Base-by-base conservation (phyloP, 2,329 filamentous ascomycete species). In the Aureobasidium sp. region DNA sequence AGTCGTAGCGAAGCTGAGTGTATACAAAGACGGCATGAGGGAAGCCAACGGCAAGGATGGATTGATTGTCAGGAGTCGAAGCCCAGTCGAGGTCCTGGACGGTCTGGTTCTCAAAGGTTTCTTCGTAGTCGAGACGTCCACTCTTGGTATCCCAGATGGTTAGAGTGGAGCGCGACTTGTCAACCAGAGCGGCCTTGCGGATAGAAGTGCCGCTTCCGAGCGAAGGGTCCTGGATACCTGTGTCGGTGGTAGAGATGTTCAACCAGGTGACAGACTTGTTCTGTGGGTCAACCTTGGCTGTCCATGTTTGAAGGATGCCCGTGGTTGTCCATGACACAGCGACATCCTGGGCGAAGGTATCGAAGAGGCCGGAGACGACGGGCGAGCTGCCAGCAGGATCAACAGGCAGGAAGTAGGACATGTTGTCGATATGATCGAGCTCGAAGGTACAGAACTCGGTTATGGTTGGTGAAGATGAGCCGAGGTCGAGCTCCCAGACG, bases 81-180 rank as follows among this genome's bases (percentile, higher is more conserved):
- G 91, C 93, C 93, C 93, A 96, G 71, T 96, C 91, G 13, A 96
- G 81, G 71, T 96, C 92, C 64, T 87, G 85, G 42, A 96, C 90
- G 6, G 81, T 82, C 15, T 60, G 53, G 29, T 51, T 60, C 8
- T 54, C 19, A 64, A 91, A 94, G 31, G 84, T 81, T 67, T 93
- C 84, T 63, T 89, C 82, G 68, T 89, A 91, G 71, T 96, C 92
- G 6, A 96, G 79, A 64, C 90, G 86, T 1, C 86, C 86, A 60
- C 87, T 89, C 64, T 87, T 84, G 11, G 90, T 88, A 69, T 96
- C 92, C 93, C 92, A 96, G 53, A 96, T 95, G 0, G 89, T 95
- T 53, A 96, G 75, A 42, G 85, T 84, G 0, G 87, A 90, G 64
- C 86, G 84, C 15, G 81, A 78, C 3, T 83, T 79, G 69, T 95